Percentiles rank a stretch among this genome's conserved stretches.
These are phyloP conservation scores for Carex littledalei DNA, from an alignment of 176 grass and related monocot species.

Conservation along the genomic window DNA sequence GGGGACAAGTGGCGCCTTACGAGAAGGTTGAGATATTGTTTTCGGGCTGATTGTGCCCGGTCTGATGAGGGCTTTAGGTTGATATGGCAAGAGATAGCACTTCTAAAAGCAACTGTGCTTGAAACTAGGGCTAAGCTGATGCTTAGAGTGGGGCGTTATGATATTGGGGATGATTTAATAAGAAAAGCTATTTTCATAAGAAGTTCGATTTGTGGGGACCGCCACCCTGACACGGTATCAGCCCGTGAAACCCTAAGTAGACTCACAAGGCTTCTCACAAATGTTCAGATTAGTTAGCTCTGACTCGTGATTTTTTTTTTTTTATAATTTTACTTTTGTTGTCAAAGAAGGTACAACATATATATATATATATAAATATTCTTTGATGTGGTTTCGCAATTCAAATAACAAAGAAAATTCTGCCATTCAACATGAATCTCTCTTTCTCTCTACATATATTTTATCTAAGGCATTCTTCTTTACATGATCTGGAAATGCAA, in stretches of 20 bases:
- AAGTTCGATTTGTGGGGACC: constrained; percentile 83
- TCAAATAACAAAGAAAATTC: constrained; percentile 27
- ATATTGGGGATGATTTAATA: constrained; percentile 84
- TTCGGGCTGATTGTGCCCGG: constrained; percentile 39
- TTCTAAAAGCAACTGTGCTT: constrained; percentile 79
- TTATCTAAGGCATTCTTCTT: not conserved
- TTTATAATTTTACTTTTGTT: constrained; percentile 10
- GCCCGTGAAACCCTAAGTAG: constrained; percentile 90
- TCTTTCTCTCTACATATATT: not conserved
- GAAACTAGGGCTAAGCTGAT: constrained; percentile 90
- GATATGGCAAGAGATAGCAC: constrained; percentile 92
- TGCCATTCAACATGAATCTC: not conserved
- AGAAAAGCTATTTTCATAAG: constrained; percentile 93
- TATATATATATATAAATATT: constrained; percentile 15
- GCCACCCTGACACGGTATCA: constrained; percentile 83
- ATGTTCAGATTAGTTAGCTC: constrained; percentile 81
- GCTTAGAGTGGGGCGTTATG: constrained; percentile 86
- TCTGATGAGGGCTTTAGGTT: constrained; percentile 45
- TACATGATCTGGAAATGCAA: not conserved
- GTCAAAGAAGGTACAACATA: constrained; percentile 16
- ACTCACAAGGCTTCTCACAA: constrained; percentile 96
- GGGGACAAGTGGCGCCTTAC: constrained; percentile 58
- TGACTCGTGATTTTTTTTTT: constrained; percentile 23
- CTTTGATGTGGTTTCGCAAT: constrained; percentile 10
- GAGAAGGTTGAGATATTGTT: constrained; percentile 30